A percentile compares a stretch with the other conserved stretches of the same genome.
Conservation (phyloP, 805 yeast genomes). For the Saturnispora sekii region DNA sequence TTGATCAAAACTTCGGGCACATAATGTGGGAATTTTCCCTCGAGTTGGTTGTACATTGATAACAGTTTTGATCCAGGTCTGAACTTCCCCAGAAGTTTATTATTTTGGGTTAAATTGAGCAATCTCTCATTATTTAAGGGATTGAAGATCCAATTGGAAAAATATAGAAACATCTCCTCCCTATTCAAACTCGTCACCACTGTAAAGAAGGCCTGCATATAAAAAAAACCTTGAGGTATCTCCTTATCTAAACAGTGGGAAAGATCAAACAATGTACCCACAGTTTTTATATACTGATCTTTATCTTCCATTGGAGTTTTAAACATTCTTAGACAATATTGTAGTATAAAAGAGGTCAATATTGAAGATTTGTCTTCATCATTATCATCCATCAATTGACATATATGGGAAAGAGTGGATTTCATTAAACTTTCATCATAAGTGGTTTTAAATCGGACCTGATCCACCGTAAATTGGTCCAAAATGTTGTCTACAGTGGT, state of each 20-base stretch:
- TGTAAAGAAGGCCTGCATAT: slow-evolving; percentile 22
- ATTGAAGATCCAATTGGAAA: slow-evolving; percentile 18
- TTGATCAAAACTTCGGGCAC: slow-evolving; percentile 15
- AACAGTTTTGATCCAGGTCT: slow-evolving; percentile 27
- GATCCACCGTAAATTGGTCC: background rate
- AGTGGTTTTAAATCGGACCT: background rate
- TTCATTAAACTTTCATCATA: too few species aligned
- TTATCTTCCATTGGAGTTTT: background rate
- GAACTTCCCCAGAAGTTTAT: slow-evolving; percentile 22
- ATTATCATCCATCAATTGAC: too few species aligned
- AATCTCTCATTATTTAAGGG: slow-evolving; percentile 12
- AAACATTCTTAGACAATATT: background rate
- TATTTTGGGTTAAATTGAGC: slow-evolving; percentile 17
- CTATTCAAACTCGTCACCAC: slow-evolving; percentile 16
- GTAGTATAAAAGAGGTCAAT: slow-evolving; percentile 1
- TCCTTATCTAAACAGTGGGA: slow-evolving; percentile 1
- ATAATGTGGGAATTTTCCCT: slow-evolving; percentile 16
- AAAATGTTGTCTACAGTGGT: background rate
- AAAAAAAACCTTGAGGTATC: slow-evolving; percentile 8
- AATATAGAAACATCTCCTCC: background rate
- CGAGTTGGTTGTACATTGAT: slow-evolving; percentile 21
- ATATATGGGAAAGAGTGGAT: too few species aligned
- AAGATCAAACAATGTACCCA: background rate
- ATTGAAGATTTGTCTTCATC: slow-evolving; percentile 1
- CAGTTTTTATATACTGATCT: background rate